Evolutionary conservation across 2,329 filamentous ascomycete species (phyloP), one percentile per base, ranked within the genome.

Genomic region (Xylogone sp.): DNA sequence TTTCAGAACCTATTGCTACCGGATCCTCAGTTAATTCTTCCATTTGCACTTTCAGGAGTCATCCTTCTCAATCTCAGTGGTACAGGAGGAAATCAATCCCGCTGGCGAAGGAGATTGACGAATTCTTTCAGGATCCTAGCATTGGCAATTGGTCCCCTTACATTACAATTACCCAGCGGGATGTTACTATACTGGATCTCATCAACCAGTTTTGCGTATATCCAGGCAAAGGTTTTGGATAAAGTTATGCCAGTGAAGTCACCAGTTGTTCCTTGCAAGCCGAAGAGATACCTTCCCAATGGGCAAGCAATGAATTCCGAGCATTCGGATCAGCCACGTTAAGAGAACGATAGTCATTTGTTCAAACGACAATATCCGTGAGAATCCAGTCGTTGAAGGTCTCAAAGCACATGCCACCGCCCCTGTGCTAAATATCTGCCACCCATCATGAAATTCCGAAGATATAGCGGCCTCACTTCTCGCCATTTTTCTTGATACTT

Each of bases 1-100:
- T 83, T 84, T 51, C 72, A 75, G 1, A 72, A 85, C 61, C 72
- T 86, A 13, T 67, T 79, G 4, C 60, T 71, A 0, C 67, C 77
- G 8, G 82, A 86, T 57, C 71, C 79, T 0, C 73, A 72, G 2
- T 66, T 75, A 2, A 56, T 71, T 2, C 68, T 84, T 1, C 78
- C 80, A 0, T 68, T 74, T 42, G 52, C 75, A 2, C 68, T 82
- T 20, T 75, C 74, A 0, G 69, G 65, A 1, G 68, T 74, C 3
- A 75, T 82, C 52, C 63, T 82, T 16, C 55, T 71, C 7, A 81
- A 78, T 55, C 63, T 82, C 8, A 51, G 34, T n/a, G 62, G 46
- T 53, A 18, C 42, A 9, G 18, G 21, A n/a, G 46, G 50, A 2
- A 43, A 50, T 9, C 48, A 59, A 5, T 10, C 61, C 6, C 53